Evolutionary conservation across 2,329 filamentous ascomycete species (phyloP).

Genomic region (Fusarium sublunatum): DNA sequence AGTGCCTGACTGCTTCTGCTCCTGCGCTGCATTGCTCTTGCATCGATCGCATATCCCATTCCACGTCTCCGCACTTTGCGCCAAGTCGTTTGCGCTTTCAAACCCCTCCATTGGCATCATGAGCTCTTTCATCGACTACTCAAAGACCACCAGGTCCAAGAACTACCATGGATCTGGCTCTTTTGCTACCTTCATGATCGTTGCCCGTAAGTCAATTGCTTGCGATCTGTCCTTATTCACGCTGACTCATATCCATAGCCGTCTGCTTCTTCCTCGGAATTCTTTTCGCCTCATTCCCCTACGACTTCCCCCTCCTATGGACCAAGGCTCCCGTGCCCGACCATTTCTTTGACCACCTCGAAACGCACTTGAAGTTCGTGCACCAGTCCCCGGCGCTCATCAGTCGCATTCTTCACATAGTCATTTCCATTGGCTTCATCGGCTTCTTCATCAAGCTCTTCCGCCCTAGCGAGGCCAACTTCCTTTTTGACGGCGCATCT

Average conservation of each 20-base stretch:
- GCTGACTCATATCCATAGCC: conserved; percentile 59
- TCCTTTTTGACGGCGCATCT: conserved; percentile 90
- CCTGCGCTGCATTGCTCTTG: conserved; percentile 4
- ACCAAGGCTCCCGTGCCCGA: conserved; percentile 72
- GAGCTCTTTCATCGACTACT: conserved; percentile 61
- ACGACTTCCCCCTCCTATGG: conserved; percentile 92
- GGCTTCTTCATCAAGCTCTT: conserved; percentile 96
- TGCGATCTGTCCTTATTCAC: conserved; percentile 5
- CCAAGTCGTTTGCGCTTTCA: conserved; percentile 21
- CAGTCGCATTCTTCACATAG: conserved; percentile 91
- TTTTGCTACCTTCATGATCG: conserved; percentile 97
- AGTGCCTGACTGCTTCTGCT: conserved; percentile 8
- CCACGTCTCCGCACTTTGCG: conserved; percentile 20
- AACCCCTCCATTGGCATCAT: conserved; percentile 39
- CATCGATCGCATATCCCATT: neutral
- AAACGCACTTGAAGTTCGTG: conserved; percentile 89
- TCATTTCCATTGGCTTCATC: conserved; percentile 85
- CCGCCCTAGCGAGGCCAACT: conserved; percentile 91
- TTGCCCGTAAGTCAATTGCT: conserved; percentile 78
- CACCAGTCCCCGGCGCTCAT: conserved; percentile 93
- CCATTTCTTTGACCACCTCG: conserved; percentile 84
- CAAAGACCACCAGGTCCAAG: conserved; percentile 67
- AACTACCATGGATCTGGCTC: conserved; percentile 72
- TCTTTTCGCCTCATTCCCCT: conserved; percentile 95
- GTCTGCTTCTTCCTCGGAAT: conserved; percentile 98